Base-by-base conservation (phyloP, 176 grass and related monocot genomes). In the Bolboschoenus planiculmis region DNA sequence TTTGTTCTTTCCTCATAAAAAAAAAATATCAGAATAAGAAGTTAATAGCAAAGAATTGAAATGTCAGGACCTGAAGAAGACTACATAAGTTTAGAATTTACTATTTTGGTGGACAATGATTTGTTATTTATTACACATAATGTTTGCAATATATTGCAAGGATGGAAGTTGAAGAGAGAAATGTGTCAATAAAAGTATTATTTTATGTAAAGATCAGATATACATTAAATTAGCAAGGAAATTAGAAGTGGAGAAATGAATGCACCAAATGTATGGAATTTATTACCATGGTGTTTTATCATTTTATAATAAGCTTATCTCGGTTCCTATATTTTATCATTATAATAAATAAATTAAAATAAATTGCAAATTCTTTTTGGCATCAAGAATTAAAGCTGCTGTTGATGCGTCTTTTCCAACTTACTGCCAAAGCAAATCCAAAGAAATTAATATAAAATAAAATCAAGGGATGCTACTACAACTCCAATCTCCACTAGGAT, bases 341-440 rank as follows among this genome's bases (percentile, higher is more conserved):
- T 46, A 81, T 20, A 24, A 55, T 53, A 53, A 50, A 56, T 24
- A 42, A 78, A 55, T 56, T 18, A 24, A 77, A 29, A 58, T 74
- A 15, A 18, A 46, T 48, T 61, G 43, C 56, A 36, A 84, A 61
- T 47, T 48, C 81, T 78, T 87, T 86, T 87, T 50, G 34, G 82
- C 55, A 61, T 54, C 81, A 88, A 58, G 27, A 88, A n/a, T n/a
- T n/a, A n/a, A 87, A 70, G 76, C 83, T 84, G 42, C 62, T 55
- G 83, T 75, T 90, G 87, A 93, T 88, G 74, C 48, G 87, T 91
- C 94, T 90, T 84, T 91, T 90, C 89, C 75, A 89, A 71, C 82
- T 85, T 77, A 80, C 66, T 85, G 75, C 85, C 78, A 53, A 87
- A 85, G 40, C 50, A 65, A 82, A 81, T n/a, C 89, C 81, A 77